phyloP scores from a whole-genome alignment of 2,329 filamentous ascomycete genomes.

The Trichophyton verrucosum region DNA sequence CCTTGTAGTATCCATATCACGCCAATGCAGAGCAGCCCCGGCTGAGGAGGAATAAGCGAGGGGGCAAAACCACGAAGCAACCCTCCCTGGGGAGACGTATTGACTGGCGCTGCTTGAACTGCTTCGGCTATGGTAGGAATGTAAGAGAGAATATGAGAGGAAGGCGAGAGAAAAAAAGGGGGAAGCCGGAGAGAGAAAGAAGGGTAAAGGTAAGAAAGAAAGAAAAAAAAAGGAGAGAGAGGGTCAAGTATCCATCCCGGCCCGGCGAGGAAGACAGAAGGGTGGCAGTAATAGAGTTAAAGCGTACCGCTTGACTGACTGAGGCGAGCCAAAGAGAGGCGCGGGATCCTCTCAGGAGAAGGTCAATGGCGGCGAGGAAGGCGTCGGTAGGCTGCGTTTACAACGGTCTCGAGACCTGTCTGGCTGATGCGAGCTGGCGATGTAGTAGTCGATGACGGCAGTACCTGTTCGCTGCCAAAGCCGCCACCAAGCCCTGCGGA shows the following conservation, averaged over 20 bases:
- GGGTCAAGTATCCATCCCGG: background rate
- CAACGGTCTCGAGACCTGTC: background rate
- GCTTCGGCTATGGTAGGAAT: too few relatives aligned
- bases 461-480: background rate
- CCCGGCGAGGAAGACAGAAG: background rate
- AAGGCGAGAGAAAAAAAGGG: too few relatives aligned
- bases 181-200: background rate
- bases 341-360: background rate
- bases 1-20: background rate
- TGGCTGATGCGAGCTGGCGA: background rate
- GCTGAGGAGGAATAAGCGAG: background rate
- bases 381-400: background rate
- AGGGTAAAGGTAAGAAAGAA: background rate
- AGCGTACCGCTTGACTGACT: background rate
- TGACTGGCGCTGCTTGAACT: too few relatives aligned
- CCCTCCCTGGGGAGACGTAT: background rate
- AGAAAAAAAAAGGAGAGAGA: background rate
- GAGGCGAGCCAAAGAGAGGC: too few relatives aligned
- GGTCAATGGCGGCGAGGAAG: background rate
- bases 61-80: background rate
- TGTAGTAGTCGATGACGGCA: too few relatives aligned
- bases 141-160: background rate
- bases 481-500: background rate
- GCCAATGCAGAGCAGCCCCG: background rate
- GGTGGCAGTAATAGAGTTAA: background rate